Evolutionary conservation across 2,329 filamentous ascomycete species (phyloP).

Genomic region (Fusarium sp.): DNA sequence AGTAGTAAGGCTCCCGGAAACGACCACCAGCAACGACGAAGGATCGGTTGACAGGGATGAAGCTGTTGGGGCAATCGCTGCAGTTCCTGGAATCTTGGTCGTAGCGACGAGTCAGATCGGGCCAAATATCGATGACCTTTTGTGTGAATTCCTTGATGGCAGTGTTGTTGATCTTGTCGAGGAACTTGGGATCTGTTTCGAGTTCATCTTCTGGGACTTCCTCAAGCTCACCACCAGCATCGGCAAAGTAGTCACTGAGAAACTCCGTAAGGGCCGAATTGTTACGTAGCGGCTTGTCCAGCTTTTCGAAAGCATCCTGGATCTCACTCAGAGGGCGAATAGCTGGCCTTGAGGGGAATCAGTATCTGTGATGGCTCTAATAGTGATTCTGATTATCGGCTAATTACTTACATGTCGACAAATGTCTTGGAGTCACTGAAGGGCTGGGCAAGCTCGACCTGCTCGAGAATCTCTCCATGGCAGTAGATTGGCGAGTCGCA

Average conservation of each 20-base stretch:
- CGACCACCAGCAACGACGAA: conserved; percentile 78
- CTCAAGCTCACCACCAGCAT: conserved; percentile 70
- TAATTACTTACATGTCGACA: conserved; percentile 67
- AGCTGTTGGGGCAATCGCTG: conserved; percentile 69
- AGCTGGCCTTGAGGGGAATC: conserved; percentile 59
- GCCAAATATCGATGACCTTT: conserved; percentile 76
- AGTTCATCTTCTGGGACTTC: conserved; percentile 62
- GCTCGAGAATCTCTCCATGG: conserved; percentile 68
- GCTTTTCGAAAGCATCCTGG: conserved; percentile 66
- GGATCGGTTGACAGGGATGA: conserved; percentile 71
- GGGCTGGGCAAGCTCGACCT: conserved; percentile 70
- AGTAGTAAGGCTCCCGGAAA: conserved; percentile 76
- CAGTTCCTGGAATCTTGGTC: conserved; percentile 61
- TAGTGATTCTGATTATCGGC: not conserved
- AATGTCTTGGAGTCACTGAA: conserved; percentile 77
- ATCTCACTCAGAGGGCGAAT: conserved; percentile 67
- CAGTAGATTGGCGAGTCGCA: conserved; percentile 76
- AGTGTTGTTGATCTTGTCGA: conserved; percentile 64
- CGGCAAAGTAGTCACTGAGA: conserved; percentile 68
- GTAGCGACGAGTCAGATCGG: conserved; percentile 70
- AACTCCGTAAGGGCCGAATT: conserved; percentile 70
- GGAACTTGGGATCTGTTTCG: conserved; percentile 65
- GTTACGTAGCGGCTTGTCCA: conserved; percentile 69
- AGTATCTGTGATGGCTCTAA: conserved; percentile 11
- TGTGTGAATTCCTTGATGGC: conserved; percentile 68